A percentile compares a stretch with the other conserved stretches of the same genome.
Evolutionary conservation across 164 flowering plant genomes (phyloP).

Genomic region (Nelumbo lutea): DNA sequence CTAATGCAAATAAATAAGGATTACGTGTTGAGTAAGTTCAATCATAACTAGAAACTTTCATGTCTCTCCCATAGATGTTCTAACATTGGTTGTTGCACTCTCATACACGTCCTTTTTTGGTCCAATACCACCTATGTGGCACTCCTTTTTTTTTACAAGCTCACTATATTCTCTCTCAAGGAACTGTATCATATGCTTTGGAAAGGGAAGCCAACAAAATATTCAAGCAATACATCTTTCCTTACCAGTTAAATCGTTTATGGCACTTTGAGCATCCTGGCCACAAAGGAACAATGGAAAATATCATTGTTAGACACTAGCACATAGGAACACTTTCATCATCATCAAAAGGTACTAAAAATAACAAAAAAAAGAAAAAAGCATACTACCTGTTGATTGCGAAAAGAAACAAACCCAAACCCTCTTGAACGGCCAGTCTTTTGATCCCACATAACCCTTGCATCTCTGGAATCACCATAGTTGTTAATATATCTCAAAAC

Average conservation of each 20-base stretch:
- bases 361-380: neutral
- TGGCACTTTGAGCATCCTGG: slow-evolving; percentile 98
- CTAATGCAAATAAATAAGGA: too few species aligned
- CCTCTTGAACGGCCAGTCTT: slow-evolving; percentile 7
- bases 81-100: too few species aligned
- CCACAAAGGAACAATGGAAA: slow-evolving; percentile 4
- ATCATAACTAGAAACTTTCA: too few species aligned
- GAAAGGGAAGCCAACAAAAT: too few species aligned
- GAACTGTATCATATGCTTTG: too few species aligned
- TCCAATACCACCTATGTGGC: too few species aligned
- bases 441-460: slow-evolving; percentile 6
- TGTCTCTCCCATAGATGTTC: too few species aligned
- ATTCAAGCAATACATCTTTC: neutral
- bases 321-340: neutral
- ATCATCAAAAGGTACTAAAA: neutral
- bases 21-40: too few species aligned
- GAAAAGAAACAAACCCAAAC: slow-evolving; percentile 7
- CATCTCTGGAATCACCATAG: neutral
- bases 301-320: neutral
- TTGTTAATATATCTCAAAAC: neutral
- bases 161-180: too few species aligned
- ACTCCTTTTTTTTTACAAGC: too few species aligned
- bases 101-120: too few species aligned
- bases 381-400: neutral
- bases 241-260: slow-evolving; percentile 89